phyloP scores from a whole-genome alignment of 305 asterid species.

The Nicotiana rustica region DNA sequence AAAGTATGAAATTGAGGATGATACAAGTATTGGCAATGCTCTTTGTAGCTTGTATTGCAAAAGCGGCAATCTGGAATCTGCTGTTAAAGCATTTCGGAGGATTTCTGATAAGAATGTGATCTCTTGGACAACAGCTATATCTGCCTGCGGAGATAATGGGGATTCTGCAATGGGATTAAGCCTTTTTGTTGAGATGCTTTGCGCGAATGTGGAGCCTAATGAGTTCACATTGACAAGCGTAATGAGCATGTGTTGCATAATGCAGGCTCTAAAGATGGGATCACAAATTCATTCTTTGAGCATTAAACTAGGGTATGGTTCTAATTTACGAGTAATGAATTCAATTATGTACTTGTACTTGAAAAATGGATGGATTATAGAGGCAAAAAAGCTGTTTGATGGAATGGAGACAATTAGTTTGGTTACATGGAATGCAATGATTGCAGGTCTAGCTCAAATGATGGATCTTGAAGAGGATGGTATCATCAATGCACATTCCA shows the following conservation, averaged over 20 bases:
- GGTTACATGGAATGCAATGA: conserved; percentile 93
- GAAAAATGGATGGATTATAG: conserved; percentile 62
- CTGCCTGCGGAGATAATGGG: conserved; percentile 84
- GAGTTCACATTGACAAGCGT: conserved; percentile 76
- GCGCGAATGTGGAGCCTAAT: conserved; percentile 67
- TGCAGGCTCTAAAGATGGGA: conserved; percentile 65
- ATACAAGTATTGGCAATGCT: conserved; percentile 79
- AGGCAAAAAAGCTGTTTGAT: conserved; percentile 79
- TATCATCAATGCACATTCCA: conserved; percentile 60
- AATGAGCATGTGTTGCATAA: conserved; percentile 77
- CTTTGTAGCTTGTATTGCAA: conserved; percentile 83
- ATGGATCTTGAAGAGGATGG: conserved; percentile 55
- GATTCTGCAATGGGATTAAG: conserved; percentile 68
- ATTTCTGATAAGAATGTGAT: conserved; percentile 77
- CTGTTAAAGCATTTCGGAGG: conserved; percentile 62
- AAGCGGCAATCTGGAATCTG: conserved; percentile 61
- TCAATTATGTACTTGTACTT: conserved; percentile 86
- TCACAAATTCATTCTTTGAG: conserved; percentile 76
- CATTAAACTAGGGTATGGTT: conserved; percentile 67
- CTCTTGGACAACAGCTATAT: conserved; percentile 80
- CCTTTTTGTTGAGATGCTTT: conserved; percentile 71
- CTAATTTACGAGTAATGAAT: conserved; percentile 59
- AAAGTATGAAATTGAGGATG: conserved; percentile 61
- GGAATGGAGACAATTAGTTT: conserved; percentile 62
- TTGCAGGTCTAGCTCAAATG: conserved; percentile 87